Base-by-base conservation (phyloP, 2,329 filamentous ascomycete species). In the Aureobasidium sp. region DNA sequence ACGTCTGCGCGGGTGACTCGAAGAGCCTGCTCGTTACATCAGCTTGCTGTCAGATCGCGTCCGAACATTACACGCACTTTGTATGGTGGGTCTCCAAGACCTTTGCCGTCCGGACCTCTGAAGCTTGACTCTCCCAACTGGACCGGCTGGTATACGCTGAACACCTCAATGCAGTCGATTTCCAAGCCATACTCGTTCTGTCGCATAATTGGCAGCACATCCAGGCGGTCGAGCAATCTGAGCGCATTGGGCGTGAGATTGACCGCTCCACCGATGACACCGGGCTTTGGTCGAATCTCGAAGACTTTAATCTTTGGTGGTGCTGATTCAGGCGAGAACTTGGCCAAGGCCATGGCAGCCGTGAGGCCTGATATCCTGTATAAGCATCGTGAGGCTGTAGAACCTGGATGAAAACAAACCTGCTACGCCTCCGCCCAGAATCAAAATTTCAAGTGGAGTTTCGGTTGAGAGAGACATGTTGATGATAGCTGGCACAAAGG, bases 241-340 rank as follows among this genome's bases (percentile, higher is more conserved):
- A 80, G 70, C 11, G 77, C 77, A 61, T 79, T 76, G 0, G 78
- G 77, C 1, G 78, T 79, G n/a, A 80, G 71, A 67, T 78, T 78
- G 53, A 80, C 72, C 11, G 78, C 73, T 67, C 80, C 73, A 66
- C 77, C 71, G 65, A 79, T 77, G 0, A 77, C 78, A 14, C 78
- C 75, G 3, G 78, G 75, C 37, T 72, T 67, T 2, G 76, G 71
- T 0, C 79, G 77, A 48, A 80, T 74, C 67, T 82, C 80, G 66
- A 76, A 80, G 62, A 83, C 73, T 44, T 75, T 77, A 66, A 81
- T 75, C 25, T 72, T 71, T 22, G 72, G 71, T 29, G 76, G 74
- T 44, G 72, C 71, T 6, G 61, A 49, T 6, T 6, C 27, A 11
- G 59, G 39, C 7, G 69, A 63, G 67, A 76, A 77, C 64, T 78